Evolutionary conservation across 805 yeast genomes (phyloP), one percentile per base, ranked within the genome.

Genomic region (Candida ortonii): DNA sequence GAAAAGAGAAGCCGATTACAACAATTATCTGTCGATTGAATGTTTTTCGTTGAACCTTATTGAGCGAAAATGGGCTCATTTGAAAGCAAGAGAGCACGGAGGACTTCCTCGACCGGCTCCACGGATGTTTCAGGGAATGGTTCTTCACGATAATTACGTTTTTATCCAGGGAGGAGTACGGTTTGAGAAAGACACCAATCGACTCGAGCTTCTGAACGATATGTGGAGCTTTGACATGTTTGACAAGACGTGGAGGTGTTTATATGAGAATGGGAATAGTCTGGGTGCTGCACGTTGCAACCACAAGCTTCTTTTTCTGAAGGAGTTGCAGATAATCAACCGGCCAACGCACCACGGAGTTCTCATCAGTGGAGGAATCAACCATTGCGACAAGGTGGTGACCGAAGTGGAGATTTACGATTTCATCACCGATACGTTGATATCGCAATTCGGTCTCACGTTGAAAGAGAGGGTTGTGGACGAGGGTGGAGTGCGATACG

Each of bases 101-200:
- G 22, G 30, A 4, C 29, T 24, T 12, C 40, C 14, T 11, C 16
- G 28, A 13, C 62, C 80, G 59, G 7, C 31, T 18, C 71, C 78
- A 9, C 63, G 94, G 32, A 53, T 82, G 36, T 79, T 67, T 50
- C 89, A 80, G 46, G 70, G 84, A 3, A 57, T 82, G 36, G 59
- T 72, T 12, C 71, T 70, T 27, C 57, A 67, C 34, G 71, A 70
- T 22, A 68, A 73, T 28, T 65, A 69, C 27, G 39, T 82, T 3
- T 83, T 72, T 52, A 47, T 81, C 3, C 76, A 71, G 50, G 93
- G 94, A 18, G 94, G 94, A 1, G 52, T 84, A 18, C 55, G 62
- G 0, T 59, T 73, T 7, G 61, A 65, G 27, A 55, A 57, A 22
- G 53, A 55, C 25, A 55, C 50, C 5, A 56, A 63, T 30, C 65